Base-by-base conservation (phyloP, 371 early-diverging fungal species). In the Mucor piriformis region DNA sequence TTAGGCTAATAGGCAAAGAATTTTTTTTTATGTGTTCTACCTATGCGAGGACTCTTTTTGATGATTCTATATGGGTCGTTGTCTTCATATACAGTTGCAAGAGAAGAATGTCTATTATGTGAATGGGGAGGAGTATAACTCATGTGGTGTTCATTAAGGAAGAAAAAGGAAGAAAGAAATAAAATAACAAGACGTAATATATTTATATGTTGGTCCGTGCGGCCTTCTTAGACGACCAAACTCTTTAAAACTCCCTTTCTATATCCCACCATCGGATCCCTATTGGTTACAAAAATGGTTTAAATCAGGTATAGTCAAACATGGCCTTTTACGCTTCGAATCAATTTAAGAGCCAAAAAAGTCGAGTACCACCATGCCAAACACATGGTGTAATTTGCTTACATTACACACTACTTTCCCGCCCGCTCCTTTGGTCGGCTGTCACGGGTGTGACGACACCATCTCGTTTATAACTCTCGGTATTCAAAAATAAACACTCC, bases 11-110 rank as follows among this genome's bases (percentile, higher is more conserved):
- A 42, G 42, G 42, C 42, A 42, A 42, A 33, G 11, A 33, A 7
- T 38, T 38, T 38, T 38, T 38, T 38, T 38, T 38, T 1, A n/a
- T 38, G 12, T 38, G 12, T 21, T 25, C 13, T 61, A 66, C 67
- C 62, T 47, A 54, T 35, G 3, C 34, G 42, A 29, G 61, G 54
- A 33, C 42, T 59, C 49, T 58, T 67, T 10, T 59, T 67, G 10
- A 51, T 34, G 1, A 55, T 50, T 54, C 67, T 49, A 47, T 67
- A 67, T n/a, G 67, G 67, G 20, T 67, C 67, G 24, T 46, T 62
- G 24, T 67, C 63, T 59, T 62, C 67, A 50, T 67, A 66, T 11
- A 61, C 62, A 29, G 57, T 57, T 12, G 61, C 43, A 21, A 66
- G 52, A 25, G 61, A 61, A 18, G 40, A 8, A 5, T 59, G 60